Base-by-base conservation (phyloP, 140 eudicot species). In the Flaveria floridana region DNA sequence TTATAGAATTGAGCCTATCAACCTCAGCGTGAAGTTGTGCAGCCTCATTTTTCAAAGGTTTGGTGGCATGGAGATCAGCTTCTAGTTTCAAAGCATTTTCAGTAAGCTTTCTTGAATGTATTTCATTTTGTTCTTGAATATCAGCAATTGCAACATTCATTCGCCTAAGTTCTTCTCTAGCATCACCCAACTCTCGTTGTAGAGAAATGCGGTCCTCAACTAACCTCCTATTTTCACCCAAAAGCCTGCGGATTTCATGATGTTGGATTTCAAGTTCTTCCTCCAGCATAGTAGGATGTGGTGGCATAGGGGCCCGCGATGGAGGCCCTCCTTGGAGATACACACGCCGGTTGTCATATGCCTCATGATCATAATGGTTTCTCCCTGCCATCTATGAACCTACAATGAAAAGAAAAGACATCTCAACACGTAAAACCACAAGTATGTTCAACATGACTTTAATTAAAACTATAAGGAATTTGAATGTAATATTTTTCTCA, bases 191-290 rank as follows among this genome's bases (percentile, higher is more conserved):
- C 69, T 90, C 97, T 63, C 66, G 91, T 75, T 94, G 92, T 79
- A 94, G 80, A 62, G 89, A 74, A 56, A 88, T 55, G 52, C 91
- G 85, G 67, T 94, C 99, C 50, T 94, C 99, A 70, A 84, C 91
- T 67, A 94, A 80, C 80, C 95, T 90, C 80, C 86, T 71, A 46
- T 94, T 94, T 76, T 94, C 99, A 72, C 79, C 95, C 86, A 90
- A 75, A 57, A 94, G 99, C 75, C 91, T 86, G 14, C 85, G 89
- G 46, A 94, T 89, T 75, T 90, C 97, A 73, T 65, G 87, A 82
- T 83, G 96, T 42, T 87, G 96, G 62, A 88, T 81, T 79, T 90
- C 97, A 77, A 94, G 89, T 81, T 94, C 99, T 84, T 94, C 99
- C 78, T 88, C 97, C 67, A 94, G 63, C 42, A 94, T 64, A 34